phyloP scores from a whole-genome alignment of 148 eudicot species.

The Talinum fruticosum region DNA sequence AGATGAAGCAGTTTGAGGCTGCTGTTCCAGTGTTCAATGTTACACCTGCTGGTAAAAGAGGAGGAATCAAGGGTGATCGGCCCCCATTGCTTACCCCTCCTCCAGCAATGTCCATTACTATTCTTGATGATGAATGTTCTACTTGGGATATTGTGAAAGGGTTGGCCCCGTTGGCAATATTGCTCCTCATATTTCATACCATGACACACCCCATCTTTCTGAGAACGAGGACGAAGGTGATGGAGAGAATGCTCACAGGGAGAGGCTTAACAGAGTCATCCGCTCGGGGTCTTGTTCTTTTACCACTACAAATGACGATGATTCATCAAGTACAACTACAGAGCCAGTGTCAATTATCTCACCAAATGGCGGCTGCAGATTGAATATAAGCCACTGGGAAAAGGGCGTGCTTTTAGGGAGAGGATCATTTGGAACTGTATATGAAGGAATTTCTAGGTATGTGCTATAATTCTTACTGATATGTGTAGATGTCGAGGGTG shows the following conservation, averaged over 20 bases:
- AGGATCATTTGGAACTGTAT: constrained; percentile 82
- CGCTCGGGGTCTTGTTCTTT: constrained; percentile 63
- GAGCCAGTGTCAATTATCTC: constrained; percentile 59
- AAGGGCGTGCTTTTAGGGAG: constrained; percentile 63
- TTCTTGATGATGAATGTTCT: constrained; percentile 43
- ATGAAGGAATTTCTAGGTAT: constrained; percentile 76
- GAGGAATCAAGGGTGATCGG: constrained; percentile 68
- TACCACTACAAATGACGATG: constrained; percentile 73
- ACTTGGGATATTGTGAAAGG: constrained; percentile 60
- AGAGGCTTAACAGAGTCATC: constrained; percentile 18
- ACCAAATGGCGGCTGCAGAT: constrained; percentile 55
- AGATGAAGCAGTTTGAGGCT: background rate
- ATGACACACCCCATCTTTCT: constrained; percentile 20
- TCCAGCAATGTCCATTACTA: constrained; percentile 43
- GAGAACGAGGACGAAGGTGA: constrained; percentile 40
- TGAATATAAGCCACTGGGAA: constrained; percentile 48
- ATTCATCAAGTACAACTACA: constrained; percentile 72
- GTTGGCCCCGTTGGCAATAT: constrained; percentile 48
- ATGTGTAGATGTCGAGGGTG: background rate
- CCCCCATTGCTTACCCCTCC: constrained; percentile 70
- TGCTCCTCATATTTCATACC: constrained; percentile 6
- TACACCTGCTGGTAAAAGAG: constrained; percentile 20
- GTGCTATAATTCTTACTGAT: constrained; percentile 13
- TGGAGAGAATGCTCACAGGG: constrained; percentile 21
- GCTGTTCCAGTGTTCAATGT: constrained; percentile 8